Evolutionary conservation across 2,329 filamentous ascomycete genomes (phyloP).

Genomic region (Colletotrichum sansevieriae): DNA sequence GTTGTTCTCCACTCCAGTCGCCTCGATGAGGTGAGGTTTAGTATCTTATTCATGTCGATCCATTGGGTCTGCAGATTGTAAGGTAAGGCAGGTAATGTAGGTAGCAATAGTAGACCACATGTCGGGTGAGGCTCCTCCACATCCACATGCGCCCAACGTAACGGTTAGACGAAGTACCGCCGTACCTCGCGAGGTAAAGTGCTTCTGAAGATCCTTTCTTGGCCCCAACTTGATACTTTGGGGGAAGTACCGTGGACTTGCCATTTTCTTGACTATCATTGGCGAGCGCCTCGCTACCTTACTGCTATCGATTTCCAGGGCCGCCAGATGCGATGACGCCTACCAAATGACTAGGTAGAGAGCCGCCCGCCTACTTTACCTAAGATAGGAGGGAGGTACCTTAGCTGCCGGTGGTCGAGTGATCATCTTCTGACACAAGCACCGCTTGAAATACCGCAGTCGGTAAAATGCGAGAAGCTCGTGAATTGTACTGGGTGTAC

Average conservation of each 20-base stretch:
- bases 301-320: conserved; percentile 12
- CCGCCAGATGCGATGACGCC: background rate
- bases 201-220: conserved; percentile 7
- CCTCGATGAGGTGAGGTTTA: background rate
- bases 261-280: background rate
- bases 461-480: too few species aligned
- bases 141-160: conserved; percentile 6
- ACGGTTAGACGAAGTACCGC: conserved; percentile 14
- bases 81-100: background rate
- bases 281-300: conserved; percentile 5
- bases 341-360: too few species aligned
- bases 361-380: too few species aligned
- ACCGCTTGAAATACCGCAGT: too few species aligned
- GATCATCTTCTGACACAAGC: too few species aligned
- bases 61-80: background rate
- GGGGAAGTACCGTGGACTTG: conserved; percentile 10
- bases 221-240: conserved; percentile 9
- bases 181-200: conserved; percentile 8
- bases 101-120: background rate
- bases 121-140: conserved; percentile 1
- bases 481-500: too few species aligned
- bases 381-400: too few species aligned
- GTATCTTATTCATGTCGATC: background rate
- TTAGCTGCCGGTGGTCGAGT: too few species aligned
- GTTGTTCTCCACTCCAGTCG: background rate